Percentiles rank a stretch among this genome's conserved stretches.
phyloP scores from a whole-genome alignment of 2,329 filamentous ascomycete species.

The Phoma herbarum region DNA sequence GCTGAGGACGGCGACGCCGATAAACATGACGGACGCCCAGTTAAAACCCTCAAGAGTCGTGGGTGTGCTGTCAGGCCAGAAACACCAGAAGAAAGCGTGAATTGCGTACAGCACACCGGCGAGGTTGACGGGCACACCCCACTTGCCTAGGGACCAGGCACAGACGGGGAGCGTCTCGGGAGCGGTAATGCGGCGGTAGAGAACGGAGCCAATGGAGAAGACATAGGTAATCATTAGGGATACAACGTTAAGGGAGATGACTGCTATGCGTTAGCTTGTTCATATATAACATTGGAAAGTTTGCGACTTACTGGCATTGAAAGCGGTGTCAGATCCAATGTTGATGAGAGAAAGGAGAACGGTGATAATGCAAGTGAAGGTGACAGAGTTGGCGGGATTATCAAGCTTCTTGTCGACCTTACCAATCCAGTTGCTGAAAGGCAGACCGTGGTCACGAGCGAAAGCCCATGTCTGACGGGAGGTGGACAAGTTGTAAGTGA shows the following conservation, averaged over 20 bases:
- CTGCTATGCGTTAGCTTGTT: constrained; percentile 25
- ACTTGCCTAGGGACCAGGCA: constrained; percentile 52
- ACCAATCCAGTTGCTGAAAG: constrained; percentile 43
- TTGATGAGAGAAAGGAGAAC: constrained; percentile 46
- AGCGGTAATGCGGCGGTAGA: constrained; percentile 50
- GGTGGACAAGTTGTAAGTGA: constrained; percentile 45
- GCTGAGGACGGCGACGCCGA: constrained; percentile 37
- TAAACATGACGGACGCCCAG: constrained; percentile 51
- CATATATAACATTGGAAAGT: too few relatives aligned
- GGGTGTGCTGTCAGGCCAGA: constrained; percentile 50
- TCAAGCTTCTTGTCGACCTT: constrained; percentile 38
- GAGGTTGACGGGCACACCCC: constrained; percentile 51
- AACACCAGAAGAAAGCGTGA: constrained; percentile 54
- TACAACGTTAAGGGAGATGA: constrained; percentile 53
- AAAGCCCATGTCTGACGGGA: constrained; percentile 50
- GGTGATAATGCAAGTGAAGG: constrained; percentile 41
- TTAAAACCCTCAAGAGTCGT: constrained; percentile 42
- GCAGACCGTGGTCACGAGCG: constrained; percentile 47
- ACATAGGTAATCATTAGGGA: constrained; percentile 54
- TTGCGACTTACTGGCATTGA: constrained; percentile 41
- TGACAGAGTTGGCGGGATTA: constrained; percentile 46
- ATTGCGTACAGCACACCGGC: constrained; percentile 47
- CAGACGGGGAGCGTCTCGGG: constrained; percentile 50
- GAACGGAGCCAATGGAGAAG: constrained; percentile 53
- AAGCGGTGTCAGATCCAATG: constrained; percentile 48